These are phyloP conservation scores for Sordariomycetes sp. DNA, from an alignment of 2,329 filamentous ascomycete genomes.

Conservation along the genomic window DNA sequence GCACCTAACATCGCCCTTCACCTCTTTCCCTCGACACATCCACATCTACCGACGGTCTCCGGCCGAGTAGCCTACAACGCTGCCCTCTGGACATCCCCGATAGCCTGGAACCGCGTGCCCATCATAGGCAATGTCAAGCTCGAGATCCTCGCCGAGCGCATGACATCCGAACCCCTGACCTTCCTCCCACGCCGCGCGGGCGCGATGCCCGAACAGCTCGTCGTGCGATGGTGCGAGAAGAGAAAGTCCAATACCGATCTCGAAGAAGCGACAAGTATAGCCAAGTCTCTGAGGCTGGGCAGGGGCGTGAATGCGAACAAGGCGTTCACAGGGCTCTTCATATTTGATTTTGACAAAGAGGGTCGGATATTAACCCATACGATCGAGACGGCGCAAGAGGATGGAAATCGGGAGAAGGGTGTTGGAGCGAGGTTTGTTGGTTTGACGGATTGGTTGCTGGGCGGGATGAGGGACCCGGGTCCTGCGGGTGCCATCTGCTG, in stretches of 20 bases:
- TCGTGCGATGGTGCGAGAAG: constrained; percentile 74
- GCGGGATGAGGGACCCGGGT: constrained; percentile 46
- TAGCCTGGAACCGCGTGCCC: constrained; percentile 90
- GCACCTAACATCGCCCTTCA: constrained; percentile 63
- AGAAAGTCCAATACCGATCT: constrained; percentile 10
- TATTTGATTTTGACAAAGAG: constrained; percentile 89
- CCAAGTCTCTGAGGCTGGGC: constrained; percentile 16
- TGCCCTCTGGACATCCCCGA: constrained; percentile 89
- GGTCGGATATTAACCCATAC: constrained; percentile 80
- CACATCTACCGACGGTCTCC: constrained; percentile 83
- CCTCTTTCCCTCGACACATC: constrained; percentile 69
- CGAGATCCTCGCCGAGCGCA: constrained; percentile 81
- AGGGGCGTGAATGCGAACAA: constrained; percentile 45
- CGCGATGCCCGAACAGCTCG: constrained; percentile 64
- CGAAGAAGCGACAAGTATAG: constrained; percentile 18
- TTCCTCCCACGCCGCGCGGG: constrained; percentile 40
- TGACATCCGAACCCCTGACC: constrained; percentile 53
- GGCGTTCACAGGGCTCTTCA: constrained; percentile 84
- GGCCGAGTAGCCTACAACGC: constrained; percentile 86
- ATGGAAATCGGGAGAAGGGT: constrained; percentile 72
- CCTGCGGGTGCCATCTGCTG: constrained; percentile 25
- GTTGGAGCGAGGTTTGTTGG: constrained; percentile 78
- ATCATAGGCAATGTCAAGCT: constrained; percentile 84
- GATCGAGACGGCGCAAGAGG: constrained; percentile 86
- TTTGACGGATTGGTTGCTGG: constrained; percentile 88